Conservation (phyloP, 2,329 filamentous ascomycete genomes). For the Apiospora saccharicola region DNA sequence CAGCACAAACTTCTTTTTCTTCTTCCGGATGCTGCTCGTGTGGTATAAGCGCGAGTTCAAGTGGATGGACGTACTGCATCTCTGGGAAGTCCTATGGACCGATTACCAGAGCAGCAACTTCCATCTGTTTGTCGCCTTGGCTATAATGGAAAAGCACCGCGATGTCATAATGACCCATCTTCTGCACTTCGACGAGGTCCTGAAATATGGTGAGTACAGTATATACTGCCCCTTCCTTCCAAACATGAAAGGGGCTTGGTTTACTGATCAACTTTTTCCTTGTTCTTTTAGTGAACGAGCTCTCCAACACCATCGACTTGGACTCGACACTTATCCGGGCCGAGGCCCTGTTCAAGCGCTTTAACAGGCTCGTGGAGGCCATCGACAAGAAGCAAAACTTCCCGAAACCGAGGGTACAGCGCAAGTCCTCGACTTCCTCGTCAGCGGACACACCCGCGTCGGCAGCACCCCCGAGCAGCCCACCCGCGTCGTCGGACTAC, state of each 20-base stretch:
- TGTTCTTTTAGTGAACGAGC: slow-evolving; percentile 78
- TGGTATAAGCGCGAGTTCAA: slow-evolving; percentile 99
- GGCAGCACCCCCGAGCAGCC: slow-evolving; percentile 23
- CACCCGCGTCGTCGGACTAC: background rate
- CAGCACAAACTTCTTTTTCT: slow-evolving; percentile 99
- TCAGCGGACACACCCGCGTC: slow-evolving; percentile 30
- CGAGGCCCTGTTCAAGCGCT: slow-evolving; percentile 86
- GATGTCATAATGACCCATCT: slow-evolving; percentile 96
- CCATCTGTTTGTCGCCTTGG: slow-evolving; percentile 91
- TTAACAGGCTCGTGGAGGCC: slow-evolving; percentile 86
- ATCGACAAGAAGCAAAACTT: slow-evolving; percentile 93
- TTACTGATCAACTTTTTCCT: background rate
- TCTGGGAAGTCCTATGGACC: slow-evolving; percentile 97
- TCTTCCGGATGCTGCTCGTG: slow-evolving; percentile 98
- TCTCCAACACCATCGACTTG: slow-evolving; percentile 92
- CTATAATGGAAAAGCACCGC: slow-evolving; percentile 94
- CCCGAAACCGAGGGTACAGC: slow-evolving; percentile 59
- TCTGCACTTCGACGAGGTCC: slow-evolving; percentile 92
- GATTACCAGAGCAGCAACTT: slow-evolving; percentile 90
- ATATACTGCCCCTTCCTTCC: background rate
- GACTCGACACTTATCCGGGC: slow-evolving; percentile 85
- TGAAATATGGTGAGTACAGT: slow-evolving; percentile 82
- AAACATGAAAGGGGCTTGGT: background rate
- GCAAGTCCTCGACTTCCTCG: slow-evolving; percentile 29
- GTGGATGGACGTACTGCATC: slow-evolving; percentile 83